A percentile compares a stretch with the other conserved stretches of the same genome.
Evolutionary conservation across 305 asterid species (phyloP).

Genomic region (Fraxinus platypoda): DNA sequence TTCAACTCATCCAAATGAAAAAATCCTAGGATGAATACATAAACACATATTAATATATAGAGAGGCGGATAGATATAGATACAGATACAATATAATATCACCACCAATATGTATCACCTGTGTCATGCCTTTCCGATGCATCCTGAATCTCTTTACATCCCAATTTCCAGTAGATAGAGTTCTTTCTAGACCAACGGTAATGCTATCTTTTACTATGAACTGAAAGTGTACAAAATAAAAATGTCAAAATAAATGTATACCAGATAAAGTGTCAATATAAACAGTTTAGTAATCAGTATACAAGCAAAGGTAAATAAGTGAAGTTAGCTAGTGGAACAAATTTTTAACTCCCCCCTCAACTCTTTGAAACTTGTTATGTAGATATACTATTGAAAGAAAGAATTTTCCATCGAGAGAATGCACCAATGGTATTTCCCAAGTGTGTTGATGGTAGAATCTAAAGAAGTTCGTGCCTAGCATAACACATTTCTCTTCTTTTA

Average conservation of each 20-base stretch:
- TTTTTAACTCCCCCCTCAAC: background rate
- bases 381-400: background rate
- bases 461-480: background rate
- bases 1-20: background rate
- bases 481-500: background rate
- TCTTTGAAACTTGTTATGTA: background rate
- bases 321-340: background rate
- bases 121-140: constrained; percentile 94
- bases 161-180: constrained; percentile 93
- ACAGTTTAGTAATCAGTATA: constrained; percentile 5
- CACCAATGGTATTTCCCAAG: background rate
- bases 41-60: background rate
- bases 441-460: background rate
- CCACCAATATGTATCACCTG: constrained; percentile 47
- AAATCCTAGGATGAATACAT: background rate
- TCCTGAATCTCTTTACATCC: constrained; percentile 82
- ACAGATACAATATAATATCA: background rate
- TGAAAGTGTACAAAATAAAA: constrained; percentile 28
- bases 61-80: background rate
- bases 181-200: constrained; percentile 74
- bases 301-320: constrained; percentile 11
- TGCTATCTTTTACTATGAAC: constrained; percentile 45
- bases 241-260: constrained; percentile 5
- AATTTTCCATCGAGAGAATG: background rate
- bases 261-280: background rate